Base-by-base conservation (phyloP, 371 early-diverging fungal genomes). In the Syncephalis fuscata region DNA sequence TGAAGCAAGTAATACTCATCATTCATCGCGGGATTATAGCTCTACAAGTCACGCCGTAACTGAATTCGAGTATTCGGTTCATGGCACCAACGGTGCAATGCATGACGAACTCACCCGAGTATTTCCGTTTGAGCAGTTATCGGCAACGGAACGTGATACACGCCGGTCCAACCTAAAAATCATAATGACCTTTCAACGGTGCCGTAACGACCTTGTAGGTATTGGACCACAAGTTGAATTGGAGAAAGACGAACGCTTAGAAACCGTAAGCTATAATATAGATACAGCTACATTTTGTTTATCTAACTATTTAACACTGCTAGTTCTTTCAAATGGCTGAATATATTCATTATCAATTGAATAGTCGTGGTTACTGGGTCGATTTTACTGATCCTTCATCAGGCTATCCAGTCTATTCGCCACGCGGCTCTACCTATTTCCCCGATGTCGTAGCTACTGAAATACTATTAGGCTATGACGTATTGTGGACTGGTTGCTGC, bases 341-440 rank as follows among this genome's bases (percentile, higher is more conserved):
- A 22, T 54, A 49, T 10, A 53, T 86, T 1, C 71, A 73, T 16
- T 50, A 64, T 7, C 59, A 66, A 2, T 58, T 90, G 11, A 64
- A 59, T 27, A 54, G 58, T 4, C 52, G 59, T 20, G 85, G 85
- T 11, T 72, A 78, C 70, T 92, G 88, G 88, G 83, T 83, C 0
- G 93, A 92, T 65, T 61, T 86, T 38, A 87, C 87, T 32, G 92
- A 92, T 59, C 92, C 93, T n/a, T 84, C 88, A 24, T 86, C 88
- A 7, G 93, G 93, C 1, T 83, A 74, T 63, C 85, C 92, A 0
- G 74, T 47, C 36, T 64, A 41, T 63, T 65, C 54, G 54, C 50
- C 0, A 38, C 48, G 37, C 36, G 49, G 53, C 8, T 37, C 42
- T 25, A 39, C 48, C 15, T 27, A 15, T 2, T 92, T 88, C 56